These are phyloP conservation scores for Sclerotiophoma versabilis DNA, from an alignment of 2,329 filamentous ascomycete genomes.

Conservation along the genomic window DNA sequence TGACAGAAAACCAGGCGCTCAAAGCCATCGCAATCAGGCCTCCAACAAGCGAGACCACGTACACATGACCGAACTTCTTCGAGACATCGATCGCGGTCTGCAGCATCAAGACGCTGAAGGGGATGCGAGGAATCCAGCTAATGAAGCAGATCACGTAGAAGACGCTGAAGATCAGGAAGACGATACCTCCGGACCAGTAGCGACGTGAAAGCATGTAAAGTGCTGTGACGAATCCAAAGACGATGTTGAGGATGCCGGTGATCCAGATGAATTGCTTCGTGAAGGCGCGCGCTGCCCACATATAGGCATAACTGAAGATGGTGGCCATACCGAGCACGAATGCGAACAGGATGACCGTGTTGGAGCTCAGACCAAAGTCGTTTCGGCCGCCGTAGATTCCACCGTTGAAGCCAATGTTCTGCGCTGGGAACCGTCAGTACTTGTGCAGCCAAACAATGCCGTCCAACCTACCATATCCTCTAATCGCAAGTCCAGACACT, in stretches of 20 bases:
- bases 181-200: slow-evolving; percentile 85
- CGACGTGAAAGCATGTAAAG: slow-evolving; percentile 81
- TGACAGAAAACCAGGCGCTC: slow-evolving; percentile 85
- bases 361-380: slow-evolving; percentile 75
- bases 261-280: slow-evolving; percentile 94
- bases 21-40: slow-evolving; percentile 78
- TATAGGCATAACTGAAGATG: slow-evolving; percentile 77
- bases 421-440: slow-evolving; percentile 47
- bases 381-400: slow-evolving; percentile 77
- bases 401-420: slow-evolving; percentile 68
- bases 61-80: slow-evolving; percentile 84
- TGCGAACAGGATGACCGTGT: slow-evolving; percentile 84
- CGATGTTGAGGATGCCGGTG: slow-evolving; percentile 68
- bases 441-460: neutral
- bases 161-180: slow-evolving; percentile 82
- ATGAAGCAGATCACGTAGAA: slow-evolving; percentile 85
- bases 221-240: slow-evolving; percentile 82
- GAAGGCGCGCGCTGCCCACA: slow-evolving; percentile 76
- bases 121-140: slow-evolving; percentile 85
- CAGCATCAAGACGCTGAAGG: slow-evolving; percentile 89
- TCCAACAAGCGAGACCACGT: slow-evolving; percentile 82
- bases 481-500: slow-evolving; percentile 76
- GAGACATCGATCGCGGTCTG: slow-evolving; percentile 85
- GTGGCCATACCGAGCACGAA: slow-evolving; percentile 79
- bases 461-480: slow-evolving; percentile 66